These are phyloP conservation scores for Exophiala aquamarina DNA, from an alignment of 2,329 filamentous ascomycete genomes.

Conservation along the genomic window DNA sequence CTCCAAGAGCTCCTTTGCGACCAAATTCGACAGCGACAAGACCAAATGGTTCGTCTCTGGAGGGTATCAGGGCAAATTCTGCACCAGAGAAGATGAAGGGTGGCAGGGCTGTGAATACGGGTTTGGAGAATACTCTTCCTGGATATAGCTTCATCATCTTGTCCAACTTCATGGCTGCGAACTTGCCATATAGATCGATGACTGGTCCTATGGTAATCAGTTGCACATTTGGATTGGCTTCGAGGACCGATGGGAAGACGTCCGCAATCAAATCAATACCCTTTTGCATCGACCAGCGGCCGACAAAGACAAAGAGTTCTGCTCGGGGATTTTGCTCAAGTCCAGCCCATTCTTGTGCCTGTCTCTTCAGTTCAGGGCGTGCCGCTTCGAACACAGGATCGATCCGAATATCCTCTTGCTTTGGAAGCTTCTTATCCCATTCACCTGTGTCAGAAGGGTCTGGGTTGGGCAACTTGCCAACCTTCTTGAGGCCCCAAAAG, in stretches of 20 bases:
- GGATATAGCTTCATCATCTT: conserved; percentile 66
- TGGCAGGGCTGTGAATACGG: conserved; percentile 67
- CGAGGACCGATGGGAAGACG: conserved; percentile 63
- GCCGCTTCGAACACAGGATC: conserved; percentile 56
- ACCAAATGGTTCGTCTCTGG: conserved; percentile 68
- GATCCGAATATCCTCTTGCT: conserved; percentile 50
- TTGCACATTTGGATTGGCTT: conserved; percentile 60
- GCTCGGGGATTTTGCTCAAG: conserved; percentile 61
- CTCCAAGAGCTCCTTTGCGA: conserved; percentile 65
- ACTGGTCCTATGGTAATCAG: conserved; percentile 64
- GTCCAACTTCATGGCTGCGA: conserved; percentile 64
- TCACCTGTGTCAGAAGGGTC: conserved; percentile 65
- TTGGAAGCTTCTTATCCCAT: conserved; percentile 56
- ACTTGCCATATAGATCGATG: conserved; percentile 68
- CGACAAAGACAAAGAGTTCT: conserved; percentile 67
- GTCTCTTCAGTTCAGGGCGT: conserved; percentile 55
- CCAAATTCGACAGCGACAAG: conserved; percentile 69
- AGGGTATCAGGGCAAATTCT: conserved; percentile 68
- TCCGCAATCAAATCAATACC: conserved; percentile 68
- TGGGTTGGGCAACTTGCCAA: conserved; percentile 64
- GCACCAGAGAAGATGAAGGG: conserved; percentile 67
- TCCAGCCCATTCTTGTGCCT: conserved; percentile 68
- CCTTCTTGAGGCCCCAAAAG: conserved; percentile 65
- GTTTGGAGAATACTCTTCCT: conserved; percentile 65
- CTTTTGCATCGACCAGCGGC: conserved; percentile 69